phyloP scores from a whole-genome alignment of 768 basidiomycete genomes.

The Termitomyces sp. region DNA sequence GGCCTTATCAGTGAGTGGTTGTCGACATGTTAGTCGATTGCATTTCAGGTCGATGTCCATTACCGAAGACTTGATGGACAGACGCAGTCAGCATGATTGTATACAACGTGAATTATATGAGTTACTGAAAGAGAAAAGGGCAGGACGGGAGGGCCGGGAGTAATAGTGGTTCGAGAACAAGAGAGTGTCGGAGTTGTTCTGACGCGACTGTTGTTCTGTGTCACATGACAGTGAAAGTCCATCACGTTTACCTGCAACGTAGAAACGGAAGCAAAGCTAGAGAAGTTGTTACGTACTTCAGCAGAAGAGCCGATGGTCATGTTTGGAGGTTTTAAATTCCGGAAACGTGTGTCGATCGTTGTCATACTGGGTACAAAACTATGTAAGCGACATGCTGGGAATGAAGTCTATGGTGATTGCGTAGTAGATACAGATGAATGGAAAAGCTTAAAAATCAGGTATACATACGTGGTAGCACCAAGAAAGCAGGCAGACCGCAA shows the following conservation, averaged over 20 bases:
- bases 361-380: constrained; percentile 2
- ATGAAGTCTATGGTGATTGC: constrained; percentile 13
- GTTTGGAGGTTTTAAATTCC: not conserved
- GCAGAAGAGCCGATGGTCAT: not conserved
- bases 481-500: constrained; percentile 4
- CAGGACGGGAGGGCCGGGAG: not conserved
- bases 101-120: not conserved
- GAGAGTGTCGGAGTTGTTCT: not conserved
- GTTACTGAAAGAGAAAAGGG: not conserved
- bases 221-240: not conserved
- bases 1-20: constrained; percentile 66
- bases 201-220: not conserved
- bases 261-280: too few relatives aligned
- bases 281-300: too few relatives aligned
- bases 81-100: too few relatives aligned
- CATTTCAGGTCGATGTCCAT: constrained; percentile 81
- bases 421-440: constrained; percentile 8
- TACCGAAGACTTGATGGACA: not conserved
- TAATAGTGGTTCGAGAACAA: not conserved
- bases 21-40: constrained; percentile 74
- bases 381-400: constrained; percentile 2
- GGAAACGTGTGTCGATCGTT: not conserved
- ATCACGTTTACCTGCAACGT: not conserved
- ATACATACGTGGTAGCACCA: constrained; percentile 10
- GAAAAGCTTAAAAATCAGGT: constrained; percentile 8